These are phyloP conservation scores for Colletotrichum phormii DNA, from an alignment of 2,329 filamentous ascomycete species.

Conservation along the genomic window DNA sequence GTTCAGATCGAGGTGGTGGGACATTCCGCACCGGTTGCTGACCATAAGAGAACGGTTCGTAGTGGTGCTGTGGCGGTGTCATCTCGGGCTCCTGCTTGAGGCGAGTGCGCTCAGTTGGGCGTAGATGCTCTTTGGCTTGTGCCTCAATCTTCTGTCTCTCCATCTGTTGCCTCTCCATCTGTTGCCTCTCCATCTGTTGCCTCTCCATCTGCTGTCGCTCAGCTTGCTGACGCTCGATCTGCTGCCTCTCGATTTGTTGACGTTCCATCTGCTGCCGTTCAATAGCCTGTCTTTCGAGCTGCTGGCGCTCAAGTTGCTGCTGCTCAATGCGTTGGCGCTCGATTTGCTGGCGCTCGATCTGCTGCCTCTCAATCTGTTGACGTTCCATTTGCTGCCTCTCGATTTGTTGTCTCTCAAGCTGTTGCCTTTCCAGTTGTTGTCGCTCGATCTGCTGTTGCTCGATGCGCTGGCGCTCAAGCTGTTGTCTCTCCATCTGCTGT, in stretches of 20 bases:
- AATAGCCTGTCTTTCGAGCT: constrained; percentile 3
- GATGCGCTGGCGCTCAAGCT: constrained; percentile 41
- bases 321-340: constrained; percentile 16
- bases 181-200: constrained; percentile 41
- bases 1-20: constrained; percentile 52
- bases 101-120: constrained; percentile 39
- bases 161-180: constrained; percentile 43
- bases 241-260: constrained; percentile 20
- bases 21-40: constrained; percentile 51
- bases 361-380: constrained; percentile 39
- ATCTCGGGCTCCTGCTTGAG: constrained; percentile 65
- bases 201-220: constrained; percentile 41
- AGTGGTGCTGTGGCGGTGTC: constrained; percentile 51
- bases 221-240: constrained; percentile 31
- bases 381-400: constrained; percentile 38
- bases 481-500: constrained; percentile 1
- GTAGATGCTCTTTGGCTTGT: constrained; percentile 46
- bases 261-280: constrained; percentile 27
- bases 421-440: constrained; percentile 41
- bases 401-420: constrained; percentile 39
- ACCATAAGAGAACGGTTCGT: constrained; percentile 57
- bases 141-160: constrained; percentile 47
- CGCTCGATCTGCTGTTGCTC: constrained; percentile 37
- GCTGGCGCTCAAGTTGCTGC: constrained; percentile 17
- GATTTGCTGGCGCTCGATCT: constrained; percentile 38